Evolutionary conservation across 306 rosid genomes (phyloP), one percentile per base, ranked within the genome.

Genomic region (Benincasa hispida): DNA sequence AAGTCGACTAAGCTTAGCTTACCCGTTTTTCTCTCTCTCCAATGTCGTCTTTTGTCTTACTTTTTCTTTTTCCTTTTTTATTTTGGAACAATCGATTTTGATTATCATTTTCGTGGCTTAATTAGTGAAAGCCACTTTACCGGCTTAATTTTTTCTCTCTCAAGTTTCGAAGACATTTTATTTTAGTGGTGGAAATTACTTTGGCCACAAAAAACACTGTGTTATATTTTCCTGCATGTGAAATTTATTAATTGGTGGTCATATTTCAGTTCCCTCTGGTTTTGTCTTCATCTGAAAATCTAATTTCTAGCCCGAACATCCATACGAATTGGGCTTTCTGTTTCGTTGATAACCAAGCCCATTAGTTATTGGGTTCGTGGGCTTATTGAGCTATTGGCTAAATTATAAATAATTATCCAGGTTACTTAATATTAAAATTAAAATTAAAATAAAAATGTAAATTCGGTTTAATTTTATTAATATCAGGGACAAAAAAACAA

Each of bases 1-100:
- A 89, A 73, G 93, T 89, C 5, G 93, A 89, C 85, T 89, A 89
- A 85, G 18, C 42, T 19, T n/a, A n/a, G n/a, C n/a, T n/a, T n/a
- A n/a, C n/a, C n/a, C n/a, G n/a, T n/a, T n/a, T n/a, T n/a, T n/a
- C 17, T 4, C 17, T 5, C 1, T 10, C 15, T 41, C 6, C 30
- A 21, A 5, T 27, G 10, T 35, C 57, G 22, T 5, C 17, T 42
- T 0, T 62, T 5, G 39, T 4, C 24, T 48, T 48, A 15, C 21
- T 12, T 57, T 19, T 1, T 14, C 11, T 27, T 61, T 48, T 35
- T 32, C 0, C 5, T 59, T 59, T 77, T 62, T 14, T 19, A 28
- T 77, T 65, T 17, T 2, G 22, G n/a, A 30, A 30, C 56, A 45
- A 42, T 10, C n/a, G 25, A 39, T 67, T 67, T 67, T 67, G 73